Conservation (phyloP, 495 filamentous ascomycete genomes). For the Sphaerosporella brunnea region DNA sequence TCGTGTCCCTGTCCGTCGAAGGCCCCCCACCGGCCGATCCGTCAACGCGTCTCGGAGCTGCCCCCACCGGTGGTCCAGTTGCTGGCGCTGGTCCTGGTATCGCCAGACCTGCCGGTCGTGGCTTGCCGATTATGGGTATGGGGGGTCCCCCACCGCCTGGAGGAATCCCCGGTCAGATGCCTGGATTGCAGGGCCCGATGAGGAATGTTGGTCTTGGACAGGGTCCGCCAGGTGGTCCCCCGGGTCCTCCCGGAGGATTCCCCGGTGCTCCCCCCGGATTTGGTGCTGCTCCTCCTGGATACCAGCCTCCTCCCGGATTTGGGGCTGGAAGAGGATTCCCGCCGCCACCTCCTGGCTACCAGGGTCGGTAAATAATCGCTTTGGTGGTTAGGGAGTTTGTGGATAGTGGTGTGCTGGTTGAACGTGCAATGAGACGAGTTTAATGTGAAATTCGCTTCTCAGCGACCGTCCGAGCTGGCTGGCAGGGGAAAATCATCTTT, state of each 20-base stretch:
- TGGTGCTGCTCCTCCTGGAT: background rate
- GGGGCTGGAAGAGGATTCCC: background rate
- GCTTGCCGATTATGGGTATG: constrained; percentile 55
- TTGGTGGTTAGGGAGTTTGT: too few species aligned
- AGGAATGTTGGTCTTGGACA: constrained; percentile 44
- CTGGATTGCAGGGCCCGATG: constrained; percentile 15
- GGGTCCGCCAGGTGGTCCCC: constrained; percentile 62
- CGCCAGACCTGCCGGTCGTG: constrained; percentile 78
- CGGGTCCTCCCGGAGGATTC: constrained; percentile 60
- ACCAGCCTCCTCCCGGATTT: background rate
- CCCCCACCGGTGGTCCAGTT: constrained; percentile 34
- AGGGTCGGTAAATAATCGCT: background rate
- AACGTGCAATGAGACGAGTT: too few species aligned
- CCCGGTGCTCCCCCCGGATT: constrained; percentile 28
- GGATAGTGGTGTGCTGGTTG: too few species aligned
- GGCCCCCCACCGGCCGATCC: constrained; percentile 93
- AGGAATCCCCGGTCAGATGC: constrained; percentile 21
- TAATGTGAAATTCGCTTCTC: too few species aligned
- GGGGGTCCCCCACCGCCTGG: constrained; percentile 20
- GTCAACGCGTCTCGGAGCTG: constrained; percentile 69
- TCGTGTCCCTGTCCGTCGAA: constrained; percentile 87
- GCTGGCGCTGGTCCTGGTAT: constrained; percentile 65
- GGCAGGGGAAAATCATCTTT: too few species aligned
- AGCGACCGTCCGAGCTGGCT: too few species aligned
- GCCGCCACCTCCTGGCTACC: background rate